Percentiles rank a stretch among this genome's conserved stretches.
Conservation (phyloP, 495 filamentous ascomycete genomes). For the Neurospora sp. region DNA sequence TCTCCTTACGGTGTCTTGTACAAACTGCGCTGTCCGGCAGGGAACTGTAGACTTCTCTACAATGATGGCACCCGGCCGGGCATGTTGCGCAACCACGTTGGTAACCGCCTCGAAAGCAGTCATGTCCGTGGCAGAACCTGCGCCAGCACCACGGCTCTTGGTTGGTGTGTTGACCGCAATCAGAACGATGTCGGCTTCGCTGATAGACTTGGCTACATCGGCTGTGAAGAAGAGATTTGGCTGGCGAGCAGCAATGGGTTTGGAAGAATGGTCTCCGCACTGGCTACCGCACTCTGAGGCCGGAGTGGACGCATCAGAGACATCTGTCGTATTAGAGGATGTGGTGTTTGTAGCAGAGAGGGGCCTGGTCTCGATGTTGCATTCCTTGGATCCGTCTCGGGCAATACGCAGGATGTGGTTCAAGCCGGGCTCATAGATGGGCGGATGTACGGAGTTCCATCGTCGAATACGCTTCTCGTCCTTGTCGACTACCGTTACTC, state of each 20-base stretch:
- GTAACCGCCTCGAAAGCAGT: conserved; percentile 58
- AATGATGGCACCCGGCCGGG: conserved; percentile 57
- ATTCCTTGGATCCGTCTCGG: conserved; percentile 40
- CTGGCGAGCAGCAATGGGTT: conserved; percentile 16
- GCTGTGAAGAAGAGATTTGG: conserved; percentile 65
- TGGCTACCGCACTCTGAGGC: conserved; percentile 22
- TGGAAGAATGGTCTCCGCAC: conserved; percentile 11
- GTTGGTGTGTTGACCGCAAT: conserved; percentile 77
- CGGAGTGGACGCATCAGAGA: conserved; percentile 9
- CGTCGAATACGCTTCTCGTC: conserved; percentile 50
- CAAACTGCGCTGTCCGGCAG: conserved; percentile 58
- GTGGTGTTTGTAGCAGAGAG: conserved; percentile 7
- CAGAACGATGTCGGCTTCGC: conserved; percentile 61
- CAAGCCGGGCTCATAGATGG: conserved; percentile 67
- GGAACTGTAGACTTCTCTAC: conserved; percentile 80
- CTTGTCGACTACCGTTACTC: conserved; percentile 63
- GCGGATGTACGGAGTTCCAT: conserved; percentile 63
- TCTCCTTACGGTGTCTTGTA: conserved; percentile 49
- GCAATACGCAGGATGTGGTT: conserved; percentile 51
- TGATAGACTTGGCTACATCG: conserved; percentile 48
- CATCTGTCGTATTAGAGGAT: conserved; percentile 4
- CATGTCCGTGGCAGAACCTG: conserved; percentile 61
- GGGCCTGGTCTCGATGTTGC: conserved; percentile 19
- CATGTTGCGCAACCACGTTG: conserved; percentile 52
- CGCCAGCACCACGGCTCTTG: conserved; percentile 56